These are phyloP conservation scores for Neobulgaria alba DNA, from an alignment of 2,329 filamentous ascomycete species.

Conservation along the genomic window DNA sequence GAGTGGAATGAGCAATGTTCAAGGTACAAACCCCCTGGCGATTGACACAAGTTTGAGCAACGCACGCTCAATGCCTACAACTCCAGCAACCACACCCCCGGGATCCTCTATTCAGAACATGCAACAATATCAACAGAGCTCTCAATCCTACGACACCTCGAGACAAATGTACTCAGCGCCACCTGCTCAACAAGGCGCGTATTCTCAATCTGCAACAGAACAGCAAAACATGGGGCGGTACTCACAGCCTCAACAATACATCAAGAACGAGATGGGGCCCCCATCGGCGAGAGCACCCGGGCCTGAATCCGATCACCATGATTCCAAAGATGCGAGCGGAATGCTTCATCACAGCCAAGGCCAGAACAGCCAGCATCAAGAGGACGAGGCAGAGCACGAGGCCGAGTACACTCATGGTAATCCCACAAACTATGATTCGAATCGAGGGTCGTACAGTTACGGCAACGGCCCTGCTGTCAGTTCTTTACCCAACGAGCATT, in stretches of 20 bases:
- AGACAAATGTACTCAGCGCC: conserved; percentile 71
- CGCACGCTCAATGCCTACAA: conserved; percentile 78
- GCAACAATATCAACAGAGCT: conserved; percentile 62
- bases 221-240: conserved; percentile 65
- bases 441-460: conserved; percentile 71
- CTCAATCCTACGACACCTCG: conserved; percentile 65
- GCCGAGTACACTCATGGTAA: conserved; percentile 83
- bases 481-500: conserved; percentile 60
- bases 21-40: conserved; percentile 62
- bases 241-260: conserved; percentile 49
- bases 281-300: conserved; percentile 55
- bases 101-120: conserved; percentile 69
- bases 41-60: conserved; percentile 75
- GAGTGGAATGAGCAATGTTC: conserved; percentile 49
- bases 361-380: conserved; percentile 45
- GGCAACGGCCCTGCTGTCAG: conserved; percentile 55
- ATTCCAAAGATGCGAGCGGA: conserved; percentile 58
- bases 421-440: conserved; percentile 60
- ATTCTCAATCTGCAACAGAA: conserved; percentile 52
- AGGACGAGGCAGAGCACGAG: conserved; percentile 66
- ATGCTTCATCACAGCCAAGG: conserved; percentile 51
- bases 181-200: conserved; percentile 58
- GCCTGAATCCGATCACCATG: conserved; percentile 49
- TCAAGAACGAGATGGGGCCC: conserved; percentile 85
- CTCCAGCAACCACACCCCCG: conserved; percentile 84